Percentiles rank a stretch among this genome's conserved stretches.
Evolutionary conservation across 2,329 filamentous ascomycete genomes (phyloP).

Genomic region (Fusarium globosum): DNA sequence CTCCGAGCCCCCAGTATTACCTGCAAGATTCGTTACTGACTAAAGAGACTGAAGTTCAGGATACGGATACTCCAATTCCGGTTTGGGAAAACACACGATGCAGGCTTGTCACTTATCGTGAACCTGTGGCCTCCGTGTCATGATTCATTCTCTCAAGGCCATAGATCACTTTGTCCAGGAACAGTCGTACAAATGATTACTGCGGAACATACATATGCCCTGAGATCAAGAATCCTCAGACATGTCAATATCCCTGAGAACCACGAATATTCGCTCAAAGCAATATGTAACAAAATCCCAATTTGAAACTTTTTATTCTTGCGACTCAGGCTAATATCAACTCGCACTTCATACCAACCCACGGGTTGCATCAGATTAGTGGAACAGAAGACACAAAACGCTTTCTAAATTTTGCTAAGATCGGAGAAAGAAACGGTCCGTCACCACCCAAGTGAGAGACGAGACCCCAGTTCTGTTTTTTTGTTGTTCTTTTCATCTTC

Average conservation of each 20-base stretch:
- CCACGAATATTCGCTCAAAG: background rate
- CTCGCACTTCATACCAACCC: background rate
- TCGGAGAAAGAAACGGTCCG: background rate
- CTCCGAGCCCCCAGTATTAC: background rate
- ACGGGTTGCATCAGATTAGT: background rate
- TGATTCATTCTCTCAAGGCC: background rate
- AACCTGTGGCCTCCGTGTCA: background rate
- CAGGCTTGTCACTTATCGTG: background rate
- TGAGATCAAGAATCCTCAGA: background rate
- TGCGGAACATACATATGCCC: background rate
- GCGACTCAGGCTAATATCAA: background rate
- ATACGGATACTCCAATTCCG: background rate
- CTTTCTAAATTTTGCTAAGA: conserved; percentile 9
- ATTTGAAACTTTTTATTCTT: background rate
- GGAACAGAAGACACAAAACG: background rate
- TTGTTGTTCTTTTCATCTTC: background rate
- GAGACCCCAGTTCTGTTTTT: background rate
- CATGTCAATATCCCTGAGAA: background rate
- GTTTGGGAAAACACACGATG: background rate
- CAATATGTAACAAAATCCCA: background rate
- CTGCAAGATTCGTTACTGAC: background rate
- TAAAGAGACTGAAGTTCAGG: background rate
- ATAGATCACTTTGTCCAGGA: background rate
- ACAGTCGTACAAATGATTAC: background rate
- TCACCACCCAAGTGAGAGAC: background rate